Base-by-base conservation (phyloP, 805 yeast genomes). In the Grigorovia transvaalensis region DNA sequence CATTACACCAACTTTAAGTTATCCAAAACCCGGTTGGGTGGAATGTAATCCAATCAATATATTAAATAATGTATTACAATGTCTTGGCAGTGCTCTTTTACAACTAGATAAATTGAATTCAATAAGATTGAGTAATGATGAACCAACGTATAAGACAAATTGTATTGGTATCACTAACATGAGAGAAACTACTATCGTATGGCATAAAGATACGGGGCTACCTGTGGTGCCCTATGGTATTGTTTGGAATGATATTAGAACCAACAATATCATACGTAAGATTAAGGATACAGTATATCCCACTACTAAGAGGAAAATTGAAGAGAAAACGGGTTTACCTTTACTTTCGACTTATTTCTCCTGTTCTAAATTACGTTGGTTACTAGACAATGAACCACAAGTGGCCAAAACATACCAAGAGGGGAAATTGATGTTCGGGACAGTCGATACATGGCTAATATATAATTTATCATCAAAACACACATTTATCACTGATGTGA, bases 221-320 rank as follows among this genome's bases (percentile, higher is more conserved):
- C 95, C 96, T 4, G 77, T 88, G 51, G 78, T 83, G 64, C 84
- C 86, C 65, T 71, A 71, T 51, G 97, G 96, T 62, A 88, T 90
- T 66, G 95, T 90, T 41, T 90, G 98, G 98, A 87, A 91, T 56
- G 98, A 90, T 71, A 86, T 95, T 44, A 79, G 98, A 64, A 91
- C 95, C 44, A 71, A 85, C 9, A 80, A 75, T 18, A 76, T 86
- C 48, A 89, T 88, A 50, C 78, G 78, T 55, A 78, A 81, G 57
- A 74, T 84, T 64, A 77, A 77, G 59, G 71, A 74, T 53, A 73
- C 74, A 58, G 74, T 78, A 27, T 74, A 82, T 27, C 75, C 73
- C 45, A 82, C 77, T 35, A 74, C 74, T 48, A 76, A 85, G 56
- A 79, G 76, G 45, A 74, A 74, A 51, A 73, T 88, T 59, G 75